These are phyloP conservation scores for Metarhizium brunneum DNA, from an alignment of 2,329 filamentous ascomycete genomes.

Conservation along the genomic window DNA sequence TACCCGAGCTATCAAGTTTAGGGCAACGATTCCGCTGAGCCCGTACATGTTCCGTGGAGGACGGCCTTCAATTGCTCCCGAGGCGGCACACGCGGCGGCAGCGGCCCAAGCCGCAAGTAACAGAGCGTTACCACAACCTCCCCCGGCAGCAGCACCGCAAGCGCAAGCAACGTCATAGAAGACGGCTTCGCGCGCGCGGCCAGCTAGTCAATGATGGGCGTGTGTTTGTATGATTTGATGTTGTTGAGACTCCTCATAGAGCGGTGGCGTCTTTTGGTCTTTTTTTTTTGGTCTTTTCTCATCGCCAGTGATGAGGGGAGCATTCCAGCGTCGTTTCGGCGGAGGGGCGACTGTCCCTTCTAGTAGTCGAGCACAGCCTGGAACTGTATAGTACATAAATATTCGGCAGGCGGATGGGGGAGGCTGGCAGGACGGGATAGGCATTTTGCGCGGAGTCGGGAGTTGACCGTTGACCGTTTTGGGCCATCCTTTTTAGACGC, in stretches of 20 bases:
- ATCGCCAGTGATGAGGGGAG: background rate
- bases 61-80: conserved; percentile 23
- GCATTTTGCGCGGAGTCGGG: conserved; percentile 29
- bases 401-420: background rate
- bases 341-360: background rate
- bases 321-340: background rate
- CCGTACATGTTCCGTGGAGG: conserved; percentile 30
- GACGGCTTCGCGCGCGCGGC: background rate
- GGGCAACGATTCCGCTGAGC: conserved; percentile 47
- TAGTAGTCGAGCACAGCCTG: background rate
- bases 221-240: conserved; percentile 12
- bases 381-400: conserved; percentile 10
- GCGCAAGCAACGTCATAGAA: conserved; percentile 17
- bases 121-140: conserved; percentile 8
- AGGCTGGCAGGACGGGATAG: conserved; percentile 9
- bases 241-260: conserved; percentile 4
- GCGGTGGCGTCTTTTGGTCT: conserved; percentile 1
- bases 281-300: background rate
- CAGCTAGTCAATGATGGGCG: conserved; percentile 1
- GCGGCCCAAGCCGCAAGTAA: background rate
- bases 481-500: conserved; percentile 1
- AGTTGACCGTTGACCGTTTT: conserved; percentile 12
- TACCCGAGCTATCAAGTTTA: conserved; percentile 48
- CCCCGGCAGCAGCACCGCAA: conserved; percentile 11
- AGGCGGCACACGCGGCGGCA: conserved; percentile 14